Evolutionary conservation across 139 green algal species (phyloP), one percentile per base, ranked within the genome.

Genomic region (Coelastrella sp.): DNA sequence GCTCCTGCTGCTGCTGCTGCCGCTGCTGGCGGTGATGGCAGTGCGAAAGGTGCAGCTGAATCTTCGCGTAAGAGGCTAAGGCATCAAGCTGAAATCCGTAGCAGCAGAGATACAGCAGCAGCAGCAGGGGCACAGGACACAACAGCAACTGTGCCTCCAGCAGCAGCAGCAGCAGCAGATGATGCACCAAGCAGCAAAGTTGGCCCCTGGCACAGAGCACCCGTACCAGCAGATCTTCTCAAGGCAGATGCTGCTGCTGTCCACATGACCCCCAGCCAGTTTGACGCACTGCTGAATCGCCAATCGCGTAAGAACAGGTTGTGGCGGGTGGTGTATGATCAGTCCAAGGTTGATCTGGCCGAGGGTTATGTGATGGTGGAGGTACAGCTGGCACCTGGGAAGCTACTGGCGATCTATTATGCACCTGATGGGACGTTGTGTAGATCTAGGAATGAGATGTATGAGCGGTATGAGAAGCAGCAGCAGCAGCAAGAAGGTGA

Each of bases 191-290:
- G 68, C 68, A 53, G 37, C 68, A 77, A 23, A 11, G 27, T 21
- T 25, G 68, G 68, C 37, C 35, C 25, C 23, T 77, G 68, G 68
- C 68, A 77, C 40, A 30, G 68, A 15, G 11, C 32, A 21, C 23
- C 68, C 23, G 23, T 57, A 7, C 4, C 38, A 4, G 19, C 68
- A 27, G 35, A 37, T 38, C 38, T n/a, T 6, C 43, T 77, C 17
- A 38, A 45, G 23, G 68, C 68, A 34, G 68, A 77, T 32, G 68
- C 68, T 77, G 68, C 68, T 77, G 68, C 57, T 21, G 68, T 77
- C 5, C 8, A 23, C 8, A 57, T 77, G 37, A 77, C 68, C 7
- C 7, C 21, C 8, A 21, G 19, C 17, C 68, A 77, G 38, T 38
- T 27, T 37, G 38, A 77, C 21, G 37, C 21, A 23, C 38, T 77